Percentiles rank a stretch among this genome's conserved stretches.
Conservation (phyloP, 1,284 basidiomycete species). For the Sparassis latifolia region DNA sequence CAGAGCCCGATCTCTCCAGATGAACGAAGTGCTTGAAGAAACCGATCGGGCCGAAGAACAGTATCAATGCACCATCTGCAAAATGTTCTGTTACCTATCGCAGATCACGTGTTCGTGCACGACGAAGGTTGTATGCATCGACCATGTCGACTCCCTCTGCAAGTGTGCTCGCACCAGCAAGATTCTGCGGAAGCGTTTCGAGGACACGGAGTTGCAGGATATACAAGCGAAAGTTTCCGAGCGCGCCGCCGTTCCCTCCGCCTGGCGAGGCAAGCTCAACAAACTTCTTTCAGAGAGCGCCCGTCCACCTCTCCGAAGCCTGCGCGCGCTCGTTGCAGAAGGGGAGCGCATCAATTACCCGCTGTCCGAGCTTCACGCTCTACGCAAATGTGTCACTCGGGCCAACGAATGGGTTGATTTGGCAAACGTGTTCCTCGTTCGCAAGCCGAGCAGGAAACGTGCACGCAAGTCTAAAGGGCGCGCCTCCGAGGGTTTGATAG, state of each 20-base stretch:
- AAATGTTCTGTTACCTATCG: constrained; percentile 92
- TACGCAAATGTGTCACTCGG: constrained; percentile 74
- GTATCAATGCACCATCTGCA: constrained; percentile 93
- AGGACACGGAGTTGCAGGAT: constrained; percentile 73
- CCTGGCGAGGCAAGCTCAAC: constrained; percentile 70
- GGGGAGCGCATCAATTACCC: constrained; percentile 80
- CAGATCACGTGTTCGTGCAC: constrained; percentile 83
- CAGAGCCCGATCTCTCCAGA: constrained; percentile 46
- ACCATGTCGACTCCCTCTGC: constrained; percentile 79
- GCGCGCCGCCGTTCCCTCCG: constrained; percentile 67
- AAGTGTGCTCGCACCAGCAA: constrained; percentile 55
- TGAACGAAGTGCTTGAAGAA: constrained; percentile 70
- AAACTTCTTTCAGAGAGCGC: constrained; percentile 62
- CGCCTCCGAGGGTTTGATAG: constrained; percentile 26
- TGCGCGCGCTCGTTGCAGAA: constrained; percentile 77
- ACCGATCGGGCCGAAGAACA: constrained; percentile 87
- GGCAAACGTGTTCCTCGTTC: constrained; percentile 63
- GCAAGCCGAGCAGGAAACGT: constrained; percentile 71
- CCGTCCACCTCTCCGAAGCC: constrained; percentile 67
- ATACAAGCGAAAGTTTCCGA: constrained; percentile 61
- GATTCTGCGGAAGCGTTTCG: constrained; percentile 74
- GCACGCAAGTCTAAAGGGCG: constrained; percentile 56
- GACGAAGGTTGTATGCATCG: constrained; percentile 76
- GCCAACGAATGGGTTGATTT: constrained; percentile 84
- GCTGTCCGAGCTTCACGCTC: constrained; percentile 64